Conservation (phyloP, 2,329 filamentous ascomycete species). For the Madurella mycetomatis region DNA sequence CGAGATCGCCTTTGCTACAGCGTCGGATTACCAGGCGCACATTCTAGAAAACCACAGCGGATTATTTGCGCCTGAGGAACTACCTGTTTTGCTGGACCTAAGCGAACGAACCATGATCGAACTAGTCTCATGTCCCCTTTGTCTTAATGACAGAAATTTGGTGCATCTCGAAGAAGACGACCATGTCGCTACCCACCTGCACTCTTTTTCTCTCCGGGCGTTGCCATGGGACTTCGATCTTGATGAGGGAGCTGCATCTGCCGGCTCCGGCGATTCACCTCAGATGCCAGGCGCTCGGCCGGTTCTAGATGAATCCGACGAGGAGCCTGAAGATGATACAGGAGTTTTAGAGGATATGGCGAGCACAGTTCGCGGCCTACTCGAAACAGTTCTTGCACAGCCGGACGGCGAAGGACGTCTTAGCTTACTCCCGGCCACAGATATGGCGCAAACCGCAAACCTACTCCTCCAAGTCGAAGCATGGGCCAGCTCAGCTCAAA, state of each 20-base stretch:
- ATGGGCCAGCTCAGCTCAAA: too few relatives aligned
- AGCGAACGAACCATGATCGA: not conserved
- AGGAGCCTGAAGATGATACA: not conserved
- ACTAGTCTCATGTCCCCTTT: constrained; percentile 4
- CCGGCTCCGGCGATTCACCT: not conserved
- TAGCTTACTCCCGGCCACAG: too few relatives aligned
- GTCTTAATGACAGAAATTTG: not conserved
- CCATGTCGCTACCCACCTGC: constrained; percentile 4
- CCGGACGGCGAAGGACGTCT: too few relatives aligned
- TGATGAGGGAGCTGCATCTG: not conserved
- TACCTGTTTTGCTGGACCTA: not conserved
- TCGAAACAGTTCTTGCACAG: too few relatives aligned
- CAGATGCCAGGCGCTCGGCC: not conserved
- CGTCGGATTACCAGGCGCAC: not conserved
- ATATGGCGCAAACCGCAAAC: too few relatives aligned
- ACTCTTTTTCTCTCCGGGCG: constrained; percentile 5
- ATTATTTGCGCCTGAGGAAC: not conserved
- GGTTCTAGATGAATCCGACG: not conserved
- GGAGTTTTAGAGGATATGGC: too few relatives aligned
- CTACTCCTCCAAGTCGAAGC: too few relatives aligned
- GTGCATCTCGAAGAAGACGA: constrained; percentile 2
- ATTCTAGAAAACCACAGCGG: not conserved
- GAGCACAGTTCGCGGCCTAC: too few relatives aligned
- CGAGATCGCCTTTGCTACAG: not conserved
- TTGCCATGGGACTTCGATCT: constrained; percentile 7